phyloP scores from a whole-genome alignment of 2,329 filamentous ascomycete species.

The Fulvia fulva region DNA sequence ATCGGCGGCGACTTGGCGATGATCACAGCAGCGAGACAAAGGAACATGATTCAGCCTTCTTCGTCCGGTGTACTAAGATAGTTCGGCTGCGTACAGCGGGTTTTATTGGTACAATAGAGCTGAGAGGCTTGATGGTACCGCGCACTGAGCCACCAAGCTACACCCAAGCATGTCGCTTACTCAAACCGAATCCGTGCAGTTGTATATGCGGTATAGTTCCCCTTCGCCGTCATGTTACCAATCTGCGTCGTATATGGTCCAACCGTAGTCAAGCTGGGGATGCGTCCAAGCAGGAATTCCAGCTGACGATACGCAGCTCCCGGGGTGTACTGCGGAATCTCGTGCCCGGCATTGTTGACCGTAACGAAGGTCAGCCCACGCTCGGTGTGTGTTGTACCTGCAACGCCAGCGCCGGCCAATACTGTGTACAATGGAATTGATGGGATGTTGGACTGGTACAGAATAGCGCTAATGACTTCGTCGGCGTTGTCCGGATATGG shows the following conservation, averaged over 20 bases:
- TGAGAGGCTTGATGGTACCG: too few species aligned
- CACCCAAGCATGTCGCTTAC: neutral
- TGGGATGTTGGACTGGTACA: neutral
- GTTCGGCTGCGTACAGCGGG: too few species aligned
- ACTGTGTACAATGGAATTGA: neutral
- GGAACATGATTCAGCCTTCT: too few species aligned
- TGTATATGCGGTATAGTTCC: neutral
- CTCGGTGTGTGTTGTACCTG: conserved; percentile 21
- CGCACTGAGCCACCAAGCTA: neutral
- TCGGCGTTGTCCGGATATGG: conserved; percentile 17
- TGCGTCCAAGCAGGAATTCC: conserved; percentile 42
- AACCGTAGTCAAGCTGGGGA: conserved; percentile 19
- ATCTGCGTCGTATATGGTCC: neutral
- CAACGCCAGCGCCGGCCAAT: conserved; percentile 6
- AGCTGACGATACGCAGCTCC: conserved; percentile 42
- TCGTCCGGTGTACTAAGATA: too few species aligned
- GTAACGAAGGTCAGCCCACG: conserved; percentile 28
- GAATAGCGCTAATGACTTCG: neutral
- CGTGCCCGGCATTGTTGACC: conserved; percentile 28
- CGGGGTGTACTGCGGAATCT: conserved; percentile 38
- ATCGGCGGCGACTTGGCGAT: too few species aligned
- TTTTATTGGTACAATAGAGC: too few species aligned
- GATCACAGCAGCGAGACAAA: too few species aligned
- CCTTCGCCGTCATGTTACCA: neutral
- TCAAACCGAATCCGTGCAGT: neutral